phyloP scores from a whole-genome alignment of 495 filamentous ascomycete species.

The Bathelium albidoporum region DNA sequence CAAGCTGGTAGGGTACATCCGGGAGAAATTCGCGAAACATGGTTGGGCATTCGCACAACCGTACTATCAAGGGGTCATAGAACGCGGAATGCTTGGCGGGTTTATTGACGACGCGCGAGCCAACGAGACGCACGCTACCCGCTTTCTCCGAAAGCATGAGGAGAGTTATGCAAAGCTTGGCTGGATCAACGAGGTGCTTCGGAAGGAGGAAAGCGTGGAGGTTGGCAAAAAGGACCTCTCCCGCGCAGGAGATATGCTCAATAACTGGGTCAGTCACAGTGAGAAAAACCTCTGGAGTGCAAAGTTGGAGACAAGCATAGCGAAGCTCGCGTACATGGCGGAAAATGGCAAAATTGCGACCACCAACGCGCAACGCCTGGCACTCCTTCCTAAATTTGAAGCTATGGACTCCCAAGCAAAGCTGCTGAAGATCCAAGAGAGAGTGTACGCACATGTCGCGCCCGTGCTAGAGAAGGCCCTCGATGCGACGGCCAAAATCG shows the following conservation, averaged over 20 bases:
- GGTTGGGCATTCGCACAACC: slow-evolving; percentile 69
- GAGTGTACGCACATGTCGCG: slow-evolving; percentile 50
- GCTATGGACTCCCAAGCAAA: slow-evolving; percentile 50
- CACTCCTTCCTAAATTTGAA: slow-evolving; percentile 5
- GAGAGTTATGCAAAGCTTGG: slow-evolving; percentile 59
- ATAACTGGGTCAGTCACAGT: slow-evolving; percentile 49
- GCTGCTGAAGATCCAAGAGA: slow-evolving; percentile 62
- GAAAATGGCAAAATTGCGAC: slow-evolving; percentile 29
- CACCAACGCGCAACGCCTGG: slow-evolving; percentile 6
- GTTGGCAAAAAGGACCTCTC: slow-evolving; percentile 59
- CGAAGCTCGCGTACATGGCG: slow-evolving; percentile 69
- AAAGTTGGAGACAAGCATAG: slow-evolving; percentile 80
- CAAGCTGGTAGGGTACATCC: slow-evolving; percentile 14
- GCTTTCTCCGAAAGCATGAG: slow-evolving; percentile 59
- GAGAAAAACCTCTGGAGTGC: slow-evolving; percentile 78
- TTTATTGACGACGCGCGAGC: slow-evolving; percentile 55
- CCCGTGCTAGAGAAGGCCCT: slow-evolving; percentile 55
- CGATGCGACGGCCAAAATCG: slow-evolving; percentile 64
- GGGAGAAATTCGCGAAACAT: slow-evolving; percentile 26
- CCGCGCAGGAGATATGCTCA: slow-evolving; percentile 55
- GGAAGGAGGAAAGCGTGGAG: not conserved
- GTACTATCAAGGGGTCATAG: slow-evolving; percentile 66
- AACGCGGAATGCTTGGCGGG: slow-evolving; percentile 48
- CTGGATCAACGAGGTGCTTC: slow-evolving; percentile 82
- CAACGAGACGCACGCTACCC: slow-evolving; percentile 57